A percentile compares a stretch with the other conserved stretches of the same genome.
Conservation (phyloP, 2,329 filamentous ascomycete genomes). For the Clarireedia hainanense region DNA sequence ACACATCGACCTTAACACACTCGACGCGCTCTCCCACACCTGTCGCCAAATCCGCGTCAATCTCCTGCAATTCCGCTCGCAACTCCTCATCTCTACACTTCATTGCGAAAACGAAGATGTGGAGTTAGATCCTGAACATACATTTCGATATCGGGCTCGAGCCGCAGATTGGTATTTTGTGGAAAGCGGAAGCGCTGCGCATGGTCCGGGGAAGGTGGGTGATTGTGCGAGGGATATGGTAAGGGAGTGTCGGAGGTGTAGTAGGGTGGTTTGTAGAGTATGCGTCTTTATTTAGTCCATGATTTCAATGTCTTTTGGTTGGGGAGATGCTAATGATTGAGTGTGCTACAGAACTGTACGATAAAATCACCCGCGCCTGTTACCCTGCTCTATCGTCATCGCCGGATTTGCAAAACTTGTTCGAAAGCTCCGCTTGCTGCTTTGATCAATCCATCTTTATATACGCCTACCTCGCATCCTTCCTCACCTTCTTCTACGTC, state of each 20-base stretch:
- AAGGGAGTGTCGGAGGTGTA: conserved; percentile 70
- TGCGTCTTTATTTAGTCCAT: conserved; percentile 25
- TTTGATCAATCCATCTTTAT: conserved; percentile 30
- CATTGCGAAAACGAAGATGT: conserved; percentile 68
- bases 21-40: conserved; percentile 74
- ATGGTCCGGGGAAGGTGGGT: conserved; percentile 59
- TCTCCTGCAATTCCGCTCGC: conserved; percentile 68
- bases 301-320: conserved; percentile 30
- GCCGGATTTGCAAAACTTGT: conserved; percentile 72
- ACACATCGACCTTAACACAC: conserved; percentile 76
- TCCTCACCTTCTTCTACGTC: not conserved
- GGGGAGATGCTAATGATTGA: conserved; percentile 36
- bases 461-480: conserved; percentile 33
- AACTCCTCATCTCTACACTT: conserved; percentile 67
- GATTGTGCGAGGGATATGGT: conserved; percentile 86
- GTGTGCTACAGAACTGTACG: conserved; percentile 65
- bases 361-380: conserved; percentile 69
- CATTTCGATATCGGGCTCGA: conserved; percentile 49
- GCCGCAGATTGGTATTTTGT: conserved; percentile 53
- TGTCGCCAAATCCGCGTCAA: conserved; percentile 73
- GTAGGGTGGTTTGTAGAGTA: conserved; percentile 74
- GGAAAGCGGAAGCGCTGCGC: conserved; percentile 39
- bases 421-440: conserved; percentile 59
- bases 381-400: conserved; percentile 65
- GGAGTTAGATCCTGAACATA: conserved; percentile 46